Evolutionary conservation across 2,329 filamentous ascomycete species (phyloP).

Genomic region (Paraphoma sp.): DNA sequence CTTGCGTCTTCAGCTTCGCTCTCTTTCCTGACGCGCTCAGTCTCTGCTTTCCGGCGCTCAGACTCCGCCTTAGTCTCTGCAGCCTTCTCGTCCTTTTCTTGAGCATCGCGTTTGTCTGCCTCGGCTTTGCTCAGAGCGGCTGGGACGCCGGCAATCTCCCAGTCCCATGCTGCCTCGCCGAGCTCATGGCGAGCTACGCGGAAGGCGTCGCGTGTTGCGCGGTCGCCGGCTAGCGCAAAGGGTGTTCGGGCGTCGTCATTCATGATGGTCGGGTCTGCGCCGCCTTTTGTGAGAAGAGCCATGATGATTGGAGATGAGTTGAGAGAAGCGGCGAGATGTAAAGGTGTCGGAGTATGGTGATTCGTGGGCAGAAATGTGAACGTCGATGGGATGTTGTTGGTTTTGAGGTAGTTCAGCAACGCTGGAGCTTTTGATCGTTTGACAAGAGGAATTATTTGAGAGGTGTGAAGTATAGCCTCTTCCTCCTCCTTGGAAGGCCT

Average conservation of each 20-base stretch:
- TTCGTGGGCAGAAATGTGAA: conserved; percentile 78
- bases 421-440: conserved; percentile 89
- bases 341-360: conserved; percentile 79
- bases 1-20: conserved; percentile 58
- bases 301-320: conserved; percentile 79
- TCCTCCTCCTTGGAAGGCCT: conserved; percentile 85
- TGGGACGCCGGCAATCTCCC: conserved; percentile 78
- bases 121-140: conserved; percentile 73
- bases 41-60: conserved; percentile 74
- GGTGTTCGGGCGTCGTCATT: conserved; percentile 76
- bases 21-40: conserved; percentile 70
- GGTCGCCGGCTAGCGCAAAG: conserved; percentile 87
- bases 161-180: conserved; percentile 78
- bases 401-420: conserved; percentile 81
- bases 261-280: conserved; percentile 72
- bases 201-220: conserved; percentile 87
- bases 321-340: conserved; percentile 85
- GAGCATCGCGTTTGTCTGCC: conserved; percentile 70
- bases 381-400: conserved; percentile 72
- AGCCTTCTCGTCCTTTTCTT: conserved; percentile 73
- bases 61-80: conserved; percentile 66
- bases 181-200: conserved; percentile 83
- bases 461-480: conserved; percentile 79
- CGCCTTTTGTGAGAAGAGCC: conserved; percentile 76
- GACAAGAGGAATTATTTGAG: conserved; percentile 86